A percentile compares a stretch with the other conserved stretches of the same genome.
Evolutionary conservation across 148 eudicot genomes (phyloP).

Genomic region (Silene conica): DNA sequence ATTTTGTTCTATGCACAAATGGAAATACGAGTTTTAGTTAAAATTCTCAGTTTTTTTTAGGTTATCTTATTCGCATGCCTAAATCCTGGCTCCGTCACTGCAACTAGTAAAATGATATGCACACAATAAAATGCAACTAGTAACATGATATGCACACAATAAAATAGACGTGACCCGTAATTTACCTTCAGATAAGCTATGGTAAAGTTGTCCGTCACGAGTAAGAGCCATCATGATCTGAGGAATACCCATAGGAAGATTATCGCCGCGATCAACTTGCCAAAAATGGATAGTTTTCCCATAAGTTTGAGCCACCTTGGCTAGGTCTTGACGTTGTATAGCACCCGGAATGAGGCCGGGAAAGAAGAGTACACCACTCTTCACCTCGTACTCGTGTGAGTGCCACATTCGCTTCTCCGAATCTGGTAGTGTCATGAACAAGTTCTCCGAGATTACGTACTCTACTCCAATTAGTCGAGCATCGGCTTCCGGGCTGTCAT

Average conservation of each 20-base stretch:
- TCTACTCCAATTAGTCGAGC: constrained; percentile 78
- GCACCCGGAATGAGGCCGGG: constrained; percentile 64
- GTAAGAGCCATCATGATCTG: constrained; percentile 95
- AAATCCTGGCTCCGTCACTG: too few relatives aligned
- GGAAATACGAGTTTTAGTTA: too few relatives aligned
- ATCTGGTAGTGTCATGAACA: constrained; percentile 70
- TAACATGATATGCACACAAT: too few relatives aligned
- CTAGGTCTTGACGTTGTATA: constrained; percentile 60
- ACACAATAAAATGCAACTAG: too few relatives aligned
- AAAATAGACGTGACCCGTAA: too few relatives aligned
- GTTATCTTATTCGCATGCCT: too few relatives aligned
- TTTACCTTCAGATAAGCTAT: constrained; percentile 50
- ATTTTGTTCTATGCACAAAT: too few relatives aligned
- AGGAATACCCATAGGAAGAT: constrained; percentile 73
- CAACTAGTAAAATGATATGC: too few relatives aligned
- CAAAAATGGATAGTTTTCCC: constrained; percentile 82
- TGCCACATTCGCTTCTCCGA: constrained; percentile 82
- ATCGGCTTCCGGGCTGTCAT: constrained; percentile 61
- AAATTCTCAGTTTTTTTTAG: too few relatives aligned
- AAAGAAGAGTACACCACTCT: constrained; percentile 70
- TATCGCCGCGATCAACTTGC: constrained; percentile 82
- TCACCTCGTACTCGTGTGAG: constrained; percentile 86
- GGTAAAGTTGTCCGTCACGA: constrained; percentile 72
- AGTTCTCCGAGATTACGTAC: constrained; percentile 67
- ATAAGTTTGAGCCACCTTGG: constrained; percentile 69